phyloP scores from a whole-genome alignment of 306 rosid species.

The Begonia fuchsioides region DNA sequence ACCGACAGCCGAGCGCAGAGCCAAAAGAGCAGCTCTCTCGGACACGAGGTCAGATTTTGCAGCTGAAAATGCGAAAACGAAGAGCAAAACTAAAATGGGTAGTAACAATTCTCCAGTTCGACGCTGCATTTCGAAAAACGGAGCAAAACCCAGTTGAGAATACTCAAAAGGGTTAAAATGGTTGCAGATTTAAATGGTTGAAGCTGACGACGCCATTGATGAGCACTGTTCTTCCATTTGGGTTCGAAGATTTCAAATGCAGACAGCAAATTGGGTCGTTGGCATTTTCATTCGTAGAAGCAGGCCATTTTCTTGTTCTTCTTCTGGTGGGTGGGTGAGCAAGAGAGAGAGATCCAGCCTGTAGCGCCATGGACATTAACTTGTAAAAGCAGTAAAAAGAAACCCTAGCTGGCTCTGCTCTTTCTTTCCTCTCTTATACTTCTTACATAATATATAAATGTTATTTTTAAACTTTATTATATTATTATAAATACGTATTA shows the following conservation, averaged over 20 bases:
- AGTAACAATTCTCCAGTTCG: neutral
- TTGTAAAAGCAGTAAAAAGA: neutral
- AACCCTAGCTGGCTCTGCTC: slow-evolving; percentile 26
- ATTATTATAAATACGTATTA: too few relatives aligned
- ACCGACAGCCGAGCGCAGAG: slow-evolving; percentile 29
- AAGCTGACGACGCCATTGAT: neutral
- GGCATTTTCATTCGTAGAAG: neutral
- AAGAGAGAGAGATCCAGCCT: slow-evolving; percentile 23
- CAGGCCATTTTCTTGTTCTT: neutral
- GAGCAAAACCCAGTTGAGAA: slow-evolving; percentile 3
- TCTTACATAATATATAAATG: too few relatives aligned
- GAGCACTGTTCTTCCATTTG: neutral
- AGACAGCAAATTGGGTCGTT: neutral
- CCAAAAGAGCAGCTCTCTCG: slow-evolving; percentile 34
- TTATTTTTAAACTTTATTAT: too few relatives aligned
- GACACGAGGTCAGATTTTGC: slow-evolving; percentile 23
- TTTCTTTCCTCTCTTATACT: neutral
- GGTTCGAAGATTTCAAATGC: neutral
- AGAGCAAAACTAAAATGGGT: neutral
- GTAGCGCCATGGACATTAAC: slow-evolving; percentile 6
- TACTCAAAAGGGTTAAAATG: neutral
- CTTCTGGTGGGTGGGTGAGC: neutral
- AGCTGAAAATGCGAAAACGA: slow-evolving; percentile 3
- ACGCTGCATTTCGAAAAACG: neutral
- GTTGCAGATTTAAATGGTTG: neutral